Conservation (phyloP, 805 yeast species). For the Wickerhamiella parazyma region DNA sequence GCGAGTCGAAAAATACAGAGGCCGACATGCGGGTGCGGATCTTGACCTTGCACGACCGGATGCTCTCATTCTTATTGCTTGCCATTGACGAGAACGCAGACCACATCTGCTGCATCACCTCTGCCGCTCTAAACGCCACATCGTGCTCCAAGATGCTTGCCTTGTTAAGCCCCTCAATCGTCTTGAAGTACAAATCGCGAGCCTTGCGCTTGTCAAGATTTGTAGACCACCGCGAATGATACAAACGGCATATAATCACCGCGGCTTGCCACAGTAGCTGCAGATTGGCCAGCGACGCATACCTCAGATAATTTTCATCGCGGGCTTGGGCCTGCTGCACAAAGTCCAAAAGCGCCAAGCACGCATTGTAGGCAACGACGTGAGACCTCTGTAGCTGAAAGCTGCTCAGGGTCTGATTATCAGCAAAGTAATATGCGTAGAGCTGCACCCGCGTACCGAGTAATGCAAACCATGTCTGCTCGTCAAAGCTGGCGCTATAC, state of each 20-base stretch:
- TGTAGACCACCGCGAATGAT: slow-evolving; percentile 58
- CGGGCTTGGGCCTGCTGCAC: slow-evolving; percentile 45
- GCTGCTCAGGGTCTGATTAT: slow-evolving; percentile 19
- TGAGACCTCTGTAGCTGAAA: slow-evolving; percentile 62
- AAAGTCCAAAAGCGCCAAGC: slow-evolving; percentile 56
- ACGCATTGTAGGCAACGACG: slow-evolving; percentile 66
- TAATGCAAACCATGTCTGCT: slow-evolving; percentile 53
- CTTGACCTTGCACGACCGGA: slow-evolving; percentile 21
- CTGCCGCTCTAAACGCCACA: slow-evolving; percentile 82
- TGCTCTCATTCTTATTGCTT: slow-evolving; percentile 30
- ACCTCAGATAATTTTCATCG: slow-evolving; percentile 51
- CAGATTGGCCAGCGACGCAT: slow-evolving; percentile 65
- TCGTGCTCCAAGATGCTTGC: slow-evolving; percentile 87
- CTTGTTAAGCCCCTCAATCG: slow-evolving; percentile 39
- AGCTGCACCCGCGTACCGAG: slow-evolving; percentile 70
- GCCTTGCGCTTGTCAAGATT: slow-evolving; percentile 62
- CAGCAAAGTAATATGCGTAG: slow-evolving; percentile 62
- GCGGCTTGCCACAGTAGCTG: slow-evolving; percentile 87
- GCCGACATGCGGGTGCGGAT: slow-evolving; percentile 84
- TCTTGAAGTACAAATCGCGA: slow-evolving; percentile 34
- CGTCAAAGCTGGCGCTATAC: slow-evolving; percentile 39
- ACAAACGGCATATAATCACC: slow-evolving; percentile 63
- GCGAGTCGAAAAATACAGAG: slow-evolving; percentile 79
- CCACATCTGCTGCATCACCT: slow-evolving; percentile 93
- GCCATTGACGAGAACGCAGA: slow-evolving; percentile 59